phyloP scores from a whole-genome alignment of 495 filamentous ascomycete species.

The Immersiella caudata region DNA sequence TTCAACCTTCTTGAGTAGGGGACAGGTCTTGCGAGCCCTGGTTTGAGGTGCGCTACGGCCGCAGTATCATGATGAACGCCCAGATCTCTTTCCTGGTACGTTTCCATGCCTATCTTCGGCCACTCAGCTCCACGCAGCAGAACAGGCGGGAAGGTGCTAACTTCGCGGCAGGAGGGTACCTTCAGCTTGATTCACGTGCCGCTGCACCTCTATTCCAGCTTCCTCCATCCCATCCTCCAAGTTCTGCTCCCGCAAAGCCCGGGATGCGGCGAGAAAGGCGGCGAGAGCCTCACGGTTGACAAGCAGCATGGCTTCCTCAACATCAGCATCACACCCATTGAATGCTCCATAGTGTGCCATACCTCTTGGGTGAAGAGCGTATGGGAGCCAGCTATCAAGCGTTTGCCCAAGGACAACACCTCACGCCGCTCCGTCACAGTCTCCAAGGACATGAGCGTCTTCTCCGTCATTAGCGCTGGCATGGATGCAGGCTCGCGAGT shows the following conservation, averaged over 20 bases:
- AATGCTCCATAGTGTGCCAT: conserved; percentile 91
- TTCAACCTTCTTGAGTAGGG: background rate
- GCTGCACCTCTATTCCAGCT: conserved; percentile 73
- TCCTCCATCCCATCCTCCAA: conserved; percentile 80
- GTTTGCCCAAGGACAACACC: conserved; percentile 49
- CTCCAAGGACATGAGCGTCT: conserved; percentile 81
- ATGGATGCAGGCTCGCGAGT: conserved; percentile 94
- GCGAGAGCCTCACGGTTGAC: conserved; percentile 46
- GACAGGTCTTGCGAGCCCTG: too few species aligned
- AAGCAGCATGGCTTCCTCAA: conserved; percentile 83
- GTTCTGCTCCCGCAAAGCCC: conserved; percentile 69
- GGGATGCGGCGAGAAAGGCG: background rate
- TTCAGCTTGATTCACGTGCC: conserved; percentile 92
- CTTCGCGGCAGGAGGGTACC: conserved; percentile 69
- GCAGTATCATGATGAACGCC: conserved; percentile 53
- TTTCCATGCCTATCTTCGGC: background rate
- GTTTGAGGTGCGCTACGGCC: too few species aligned
- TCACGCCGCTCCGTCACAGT: conserved; percentile 58
- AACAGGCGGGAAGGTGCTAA: background rate
- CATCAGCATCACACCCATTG: conserved; percentile 86
- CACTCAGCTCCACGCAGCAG: background rate
- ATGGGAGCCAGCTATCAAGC: conserved; percentile 70
- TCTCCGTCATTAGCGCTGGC: conserved; percentile 84
- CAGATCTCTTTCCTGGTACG: conserved; percentile 61
- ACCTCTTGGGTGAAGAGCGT: conserved; percentile 68